A percentile compares a stretch with the other conserved stretches of the same genome.
Conservation (phyloP, 2,329 filamentous ascomycete species). For the Xylariaceae sp. region DNA sequence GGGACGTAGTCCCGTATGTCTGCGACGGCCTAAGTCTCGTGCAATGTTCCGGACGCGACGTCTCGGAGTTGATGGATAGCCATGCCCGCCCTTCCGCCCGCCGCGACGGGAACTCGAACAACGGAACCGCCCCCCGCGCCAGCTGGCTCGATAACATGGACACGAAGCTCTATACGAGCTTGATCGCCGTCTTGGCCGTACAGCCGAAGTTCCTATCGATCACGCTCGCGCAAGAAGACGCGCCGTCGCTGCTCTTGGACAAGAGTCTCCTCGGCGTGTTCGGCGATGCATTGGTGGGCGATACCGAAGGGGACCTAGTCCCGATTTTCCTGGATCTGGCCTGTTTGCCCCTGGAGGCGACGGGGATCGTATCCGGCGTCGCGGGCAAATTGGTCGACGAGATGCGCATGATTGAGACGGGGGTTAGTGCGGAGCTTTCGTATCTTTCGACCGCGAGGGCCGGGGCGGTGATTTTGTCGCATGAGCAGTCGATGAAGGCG, state of each 20-base stretch:
- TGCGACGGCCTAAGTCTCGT: conserved; percentile 65
- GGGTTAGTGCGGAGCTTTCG: conserved; percentile 65
- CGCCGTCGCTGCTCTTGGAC: conserved; percentile 68
- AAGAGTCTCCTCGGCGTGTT: conserved; percentile 60
- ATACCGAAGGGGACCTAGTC: conserved; percentile 65
- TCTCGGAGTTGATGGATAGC: conserved; percentile 36
- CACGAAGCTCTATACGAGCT: conserved; percentile 56
- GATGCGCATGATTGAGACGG: conserved; percentile 45
- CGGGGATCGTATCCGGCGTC: conserved; percentile 91
- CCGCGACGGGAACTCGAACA: conserved; percentile 29
- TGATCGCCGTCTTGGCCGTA: conserved; percentile 55
- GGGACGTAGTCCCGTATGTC: conserved; percentile 67
- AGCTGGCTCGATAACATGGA: conserved; percentile 57
- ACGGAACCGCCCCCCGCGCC: conserved; percentile 32
- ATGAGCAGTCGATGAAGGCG: conserved; percentile 67
- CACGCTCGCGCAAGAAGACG: conserved; percentile 67
- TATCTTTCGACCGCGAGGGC: conserved; percentile 86
- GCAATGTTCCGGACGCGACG: conserved; percentile 68
- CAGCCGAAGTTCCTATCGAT: conserved; percentile 68
- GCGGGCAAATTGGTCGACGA: conserved; percentile 75
- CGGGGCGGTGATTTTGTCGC: conserved; percentile 79
- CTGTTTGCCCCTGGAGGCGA: conserved; percentile 76
- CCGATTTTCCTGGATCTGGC: conserved; percentile 86
- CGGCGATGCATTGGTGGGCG: conserved; percentile 69
- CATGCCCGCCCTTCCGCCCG: conserved; percentile 30